Evolutionary conservation across 2,329 filamentous ascomycete species (phyloP).

Genomic region (Clonostachys sp.): DNA sequence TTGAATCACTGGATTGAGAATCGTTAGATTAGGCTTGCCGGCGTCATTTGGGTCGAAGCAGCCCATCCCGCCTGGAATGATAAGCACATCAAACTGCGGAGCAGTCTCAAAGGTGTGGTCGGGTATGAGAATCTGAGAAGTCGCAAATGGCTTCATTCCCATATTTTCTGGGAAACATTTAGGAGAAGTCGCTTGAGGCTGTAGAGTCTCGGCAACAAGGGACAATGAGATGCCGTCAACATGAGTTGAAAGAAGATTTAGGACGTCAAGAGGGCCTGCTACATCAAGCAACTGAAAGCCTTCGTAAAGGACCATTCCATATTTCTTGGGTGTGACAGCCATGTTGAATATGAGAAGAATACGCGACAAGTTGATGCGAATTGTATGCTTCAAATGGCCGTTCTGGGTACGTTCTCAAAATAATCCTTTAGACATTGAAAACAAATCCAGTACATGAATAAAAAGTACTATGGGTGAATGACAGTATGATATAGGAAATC

Average conservation of each 20-base stretch:
- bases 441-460: too few relatives aligned
- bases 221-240: slow-evolving; percentile 23
- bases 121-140: slow-evolving; percentile 15
- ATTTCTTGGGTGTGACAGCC: slow-evolving; percentile 7
- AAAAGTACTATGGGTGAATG: too few relatives aligned
- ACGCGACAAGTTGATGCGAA: too few relatives aligned
- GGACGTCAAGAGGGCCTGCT: slow-evolving; percentile 33
- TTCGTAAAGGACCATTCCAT: slow-evolving; percentile 22
- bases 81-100: slow-evolving; percentile 24
- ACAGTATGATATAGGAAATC: too few relatives aligned
- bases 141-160: too few relatives aligned
- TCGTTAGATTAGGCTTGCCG: slow-evolving; percentile 13
- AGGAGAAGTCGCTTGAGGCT: slow-evolving; percentile 28
- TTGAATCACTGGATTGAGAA: slow-evolving; percentile 18
- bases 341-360: too few relatives aligned
- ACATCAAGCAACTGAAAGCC: slow-evolving; percentile 35
- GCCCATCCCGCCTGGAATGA: slow-evolving; percentile 31
- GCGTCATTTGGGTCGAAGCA: slow-evolving; percentile 11
- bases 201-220: slow-evolving; percentile 28
- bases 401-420: too few relatives aligned
- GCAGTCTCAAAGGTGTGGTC: slow-evolving; percentile 29
- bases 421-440: too few relatives aligned
- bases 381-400: too few relatives aligned
- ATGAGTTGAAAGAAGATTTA: slow-evolving; percentile 29
- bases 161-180: too few relatives aligned